Evolutionary conservation across 352 stramenopile species (phyloP).

Genomic region (Globisporangium rhizosaccharum): DNA sequence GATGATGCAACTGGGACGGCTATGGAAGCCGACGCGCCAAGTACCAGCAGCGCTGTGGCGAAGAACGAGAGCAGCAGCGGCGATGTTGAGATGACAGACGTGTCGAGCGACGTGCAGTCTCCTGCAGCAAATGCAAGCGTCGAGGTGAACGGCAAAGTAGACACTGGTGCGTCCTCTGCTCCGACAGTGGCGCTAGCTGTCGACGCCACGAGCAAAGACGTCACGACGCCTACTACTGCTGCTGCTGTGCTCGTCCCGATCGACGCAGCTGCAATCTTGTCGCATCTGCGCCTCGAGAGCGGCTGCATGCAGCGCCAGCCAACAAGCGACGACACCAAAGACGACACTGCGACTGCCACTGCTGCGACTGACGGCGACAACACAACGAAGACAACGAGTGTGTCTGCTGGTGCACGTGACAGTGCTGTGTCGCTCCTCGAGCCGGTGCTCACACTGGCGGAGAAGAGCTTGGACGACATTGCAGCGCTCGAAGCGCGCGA

Average conservation of each 20-base stretch:
- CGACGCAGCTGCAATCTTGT: slow-evolving; percentile 48
- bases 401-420: background rate
- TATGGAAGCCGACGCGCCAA: background rate
- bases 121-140: background rate
- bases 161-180: background rate
- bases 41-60: too few relatives aligned
- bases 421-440: slow-evolving; percentile 37
- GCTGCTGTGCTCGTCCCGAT: slow-evolving; percentile 11
- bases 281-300: slow-evolving; percentile 63
- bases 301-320: slow-evolving; percentile 50
- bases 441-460: slow-evolving; percentile 50
- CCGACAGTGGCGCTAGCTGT: background rate
- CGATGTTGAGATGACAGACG: background rate
- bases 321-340: slow-evolving; percentile 17
- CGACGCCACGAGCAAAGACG: background rate
- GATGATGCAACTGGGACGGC: background rate
- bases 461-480: slow-evolving; percentile 61
- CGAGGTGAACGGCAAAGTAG: background rate
- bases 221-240: background rate
- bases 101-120: background rate
- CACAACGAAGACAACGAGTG: background rate
- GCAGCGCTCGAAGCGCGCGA: slow-evolving; percentile 63
- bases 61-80: background rate
- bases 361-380: background rate
- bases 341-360: background rate